Percentiles rank a stretch among this genome's conserved stretches.
Conservation (phyloP, 306 rosid genomes). For the Acacia confusa region DNA sequence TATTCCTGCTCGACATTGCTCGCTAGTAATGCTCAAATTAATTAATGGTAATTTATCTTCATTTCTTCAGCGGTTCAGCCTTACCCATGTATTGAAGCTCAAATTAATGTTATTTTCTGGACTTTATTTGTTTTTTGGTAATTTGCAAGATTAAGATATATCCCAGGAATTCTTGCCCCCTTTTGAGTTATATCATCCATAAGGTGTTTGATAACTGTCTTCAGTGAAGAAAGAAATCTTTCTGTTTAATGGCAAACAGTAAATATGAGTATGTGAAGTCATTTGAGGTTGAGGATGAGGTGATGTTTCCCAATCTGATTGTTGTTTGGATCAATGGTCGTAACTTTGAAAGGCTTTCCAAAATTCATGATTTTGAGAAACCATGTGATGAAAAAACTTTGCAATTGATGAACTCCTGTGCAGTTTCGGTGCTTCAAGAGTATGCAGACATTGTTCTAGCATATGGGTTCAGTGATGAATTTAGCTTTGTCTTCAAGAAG, state of each 20-base stretch:
- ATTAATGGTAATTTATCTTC: not conserved
- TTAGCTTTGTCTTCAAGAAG: too few relatives aligned
- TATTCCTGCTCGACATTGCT: too few relatives aligned
- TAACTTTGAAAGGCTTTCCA: constrained; percentile 51
- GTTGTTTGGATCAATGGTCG: constrained; percentile 57
- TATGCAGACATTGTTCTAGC: constrained; percentile 67
- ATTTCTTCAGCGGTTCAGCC: not conserved
- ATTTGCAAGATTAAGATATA: not conserved
- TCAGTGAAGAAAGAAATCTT: not conserved
- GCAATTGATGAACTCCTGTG: constrained; percentile 78
- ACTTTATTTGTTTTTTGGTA: not conserved
- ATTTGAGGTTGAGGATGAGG: constrained; percentile 73
- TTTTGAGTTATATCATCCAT: not conserved
- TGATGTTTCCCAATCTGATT: constrained; percentile 63
- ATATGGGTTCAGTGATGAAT: constrained; percentile 76
- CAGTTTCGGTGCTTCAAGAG: constrained; percentile 53
- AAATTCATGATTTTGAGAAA: constrained; percentile 56
- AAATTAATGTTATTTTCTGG: not conserved
- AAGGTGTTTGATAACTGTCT: constrained; percentile 9
- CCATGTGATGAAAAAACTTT: constrained; percentile 57
- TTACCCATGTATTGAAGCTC: not conserved
- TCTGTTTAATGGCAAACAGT: constrained; percentile 68
- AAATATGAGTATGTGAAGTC: constrained; percentile 80
- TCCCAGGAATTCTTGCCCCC: not conserved
- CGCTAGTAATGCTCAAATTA: too few relatives aligned